Conservation (phyloP, 768 basidiomycete genomes). For the Termitomyces titanicus region DNA sequence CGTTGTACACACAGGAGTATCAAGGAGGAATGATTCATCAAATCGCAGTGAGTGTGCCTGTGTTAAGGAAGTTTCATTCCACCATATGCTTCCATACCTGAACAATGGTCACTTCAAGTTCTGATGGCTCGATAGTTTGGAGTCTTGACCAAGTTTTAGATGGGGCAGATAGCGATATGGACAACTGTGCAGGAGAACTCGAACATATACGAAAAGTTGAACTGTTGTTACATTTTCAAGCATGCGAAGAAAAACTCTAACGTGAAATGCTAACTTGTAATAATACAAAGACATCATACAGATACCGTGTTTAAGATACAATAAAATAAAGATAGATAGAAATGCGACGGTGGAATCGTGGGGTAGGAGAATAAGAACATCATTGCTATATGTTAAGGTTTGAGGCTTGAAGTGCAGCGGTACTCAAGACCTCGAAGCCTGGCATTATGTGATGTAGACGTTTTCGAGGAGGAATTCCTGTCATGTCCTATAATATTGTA, state of each 20-base stretch:
- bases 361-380: constrained; percentile 8
- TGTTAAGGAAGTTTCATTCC: no score
- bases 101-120: neutral
- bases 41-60: neutral
- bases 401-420: constrained; percentile 49
- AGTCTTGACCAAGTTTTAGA: neutral
- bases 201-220: neutral
- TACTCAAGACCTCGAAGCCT: constrained; percentile 52
- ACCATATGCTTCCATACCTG: neutral
- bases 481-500: constrained; percentile 39
- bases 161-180: neutral
- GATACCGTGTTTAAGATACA: neutral
- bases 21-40: neutral
- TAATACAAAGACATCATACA: constrained; percentile 3
- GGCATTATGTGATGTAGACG: constrained; percentile 65
- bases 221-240: constrained; percentile 12
- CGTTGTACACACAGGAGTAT: neutral
- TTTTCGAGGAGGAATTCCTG: constrained; percentile 56
- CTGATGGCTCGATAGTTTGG: neutral
- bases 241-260: constrained; percentile 5
- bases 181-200: neutral
- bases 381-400: constrained; percentile 55
- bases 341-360: neutral
- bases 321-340: constrained; percentile 13
- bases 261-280: neutral